Evolutionary conservation across 306 rosid species (phyloP), one percentile per base, ranked within the genome.

Genomic region (Castanea sativa): DNA sequence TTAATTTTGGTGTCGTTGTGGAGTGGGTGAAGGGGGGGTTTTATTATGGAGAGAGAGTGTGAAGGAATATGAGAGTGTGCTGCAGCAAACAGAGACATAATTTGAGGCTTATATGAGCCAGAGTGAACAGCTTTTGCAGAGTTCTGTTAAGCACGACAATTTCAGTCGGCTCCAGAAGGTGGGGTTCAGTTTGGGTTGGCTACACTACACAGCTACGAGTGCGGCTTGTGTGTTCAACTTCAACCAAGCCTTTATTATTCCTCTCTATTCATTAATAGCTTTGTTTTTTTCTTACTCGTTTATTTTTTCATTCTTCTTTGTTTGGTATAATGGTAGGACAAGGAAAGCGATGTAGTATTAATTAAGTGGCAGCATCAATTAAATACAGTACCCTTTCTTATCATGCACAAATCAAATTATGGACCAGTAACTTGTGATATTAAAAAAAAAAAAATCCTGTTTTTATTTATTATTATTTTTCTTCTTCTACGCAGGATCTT

Each of bases 61-160:
- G 52, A 43, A 80, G 69, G 84, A 73, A 73, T 79, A 65, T 79
- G 58, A 55, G 82, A 73, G 79, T n/a, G 43, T 60, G 78, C 45
- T 51, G 83, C 21, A 11, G 29, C 71, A 81, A 79, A 78, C 57
- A 75, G 78, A 77, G 82, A 85, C 83, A 81, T 64, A 4, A 83
- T 89, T 88, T 86, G 93, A 88, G 92, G 85, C 76, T 76, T 89
- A 89, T 85, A 81, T 84, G 92, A 89, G 82, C 30, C 90, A 88
- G 89, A 86, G 61, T 5, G 88, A 78, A 52, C 91, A 91, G 91
- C 92, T 88, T 94, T 91, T 78, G 21, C 91, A 84, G 86, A 79
- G 91, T 79, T 85, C 83, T 80, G 97, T 85, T 86, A 81, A 85
- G 94, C 92, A 89, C 85, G 92, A 92, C 92, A 92, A 92, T 78